These are phyloP conservation scores for Kodamaea suecica DNA, from an alignment of 1,139 yeast species.

Conservation along the genomic window DNA sequence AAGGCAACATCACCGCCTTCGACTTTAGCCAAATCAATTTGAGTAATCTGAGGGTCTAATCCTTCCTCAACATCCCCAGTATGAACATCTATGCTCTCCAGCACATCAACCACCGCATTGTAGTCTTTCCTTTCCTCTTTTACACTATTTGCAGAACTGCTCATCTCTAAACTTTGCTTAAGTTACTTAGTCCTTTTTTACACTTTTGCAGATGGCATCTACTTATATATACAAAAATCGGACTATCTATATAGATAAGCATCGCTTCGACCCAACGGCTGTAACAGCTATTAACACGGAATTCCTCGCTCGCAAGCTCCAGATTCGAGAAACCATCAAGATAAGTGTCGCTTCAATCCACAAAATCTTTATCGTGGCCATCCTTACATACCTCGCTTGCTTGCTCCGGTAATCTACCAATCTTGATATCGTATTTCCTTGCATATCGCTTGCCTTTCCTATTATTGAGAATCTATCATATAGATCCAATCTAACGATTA, in stretches of 20 bases:
- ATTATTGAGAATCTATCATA: not conserved
- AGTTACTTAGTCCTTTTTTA: not conserved
- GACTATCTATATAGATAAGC: not conserved
- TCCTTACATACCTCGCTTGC: not conserved
- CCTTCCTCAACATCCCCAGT: not conserved
- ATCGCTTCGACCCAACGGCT: not conserved
- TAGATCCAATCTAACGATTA: not conserved
- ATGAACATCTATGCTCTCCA: not conserved
- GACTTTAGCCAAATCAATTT: slow-evolving; percentile 1
- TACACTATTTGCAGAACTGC: not conserved
- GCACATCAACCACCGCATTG: not conserved
- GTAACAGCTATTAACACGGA: not conserved
- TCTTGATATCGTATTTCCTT: not conserved
- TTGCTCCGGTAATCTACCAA: not conserved
- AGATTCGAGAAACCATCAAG: not conserved
- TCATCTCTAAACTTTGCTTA: not conserved
- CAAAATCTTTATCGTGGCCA: not conserved
- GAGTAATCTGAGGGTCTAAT: not conserved
- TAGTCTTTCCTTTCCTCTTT: not conserved
- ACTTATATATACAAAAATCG: not conserved
- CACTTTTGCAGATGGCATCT: not conserved
- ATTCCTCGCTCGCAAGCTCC: not conserved
- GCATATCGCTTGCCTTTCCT: not conserved
- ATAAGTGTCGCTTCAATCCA: not conserved
- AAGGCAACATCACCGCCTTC: slow-evolving; percentile 4